phyloP scores from a whole-genome alignment of 2,329 filamentous ascomycete genomes.

The Scedosporium aurantiacum region DNA sequence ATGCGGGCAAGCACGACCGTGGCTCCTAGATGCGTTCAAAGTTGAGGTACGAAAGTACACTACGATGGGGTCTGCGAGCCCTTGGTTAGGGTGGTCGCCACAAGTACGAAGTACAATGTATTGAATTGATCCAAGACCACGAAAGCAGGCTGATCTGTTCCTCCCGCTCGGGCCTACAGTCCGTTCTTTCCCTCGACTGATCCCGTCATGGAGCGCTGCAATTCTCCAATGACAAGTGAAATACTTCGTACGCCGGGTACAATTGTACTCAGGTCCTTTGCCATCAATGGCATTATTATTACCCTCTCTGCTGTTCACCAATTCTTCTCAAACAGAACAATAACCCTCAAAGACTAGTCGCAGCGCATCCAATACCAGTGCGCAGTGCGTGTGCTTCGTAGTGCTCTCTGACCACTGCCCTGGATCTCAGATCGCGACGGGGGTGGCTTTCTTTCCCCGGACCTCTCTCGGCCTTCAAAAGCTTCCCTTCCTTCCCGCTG shows the following conservation, averaged over 20 bases:
- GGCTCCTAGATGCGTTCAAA: no score
- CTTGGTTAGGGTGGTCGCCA: no score
- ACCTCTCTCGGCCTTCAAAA: background rate
- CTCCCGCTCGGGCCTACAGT: constrained; percentile 2
- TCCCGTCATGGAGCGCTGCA: background rate
- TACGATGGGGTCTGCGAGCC: no score
- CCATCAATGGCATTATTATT: background rate
- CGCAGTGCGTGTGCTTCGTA: no score
- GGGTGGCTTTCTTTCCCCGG: background rate
- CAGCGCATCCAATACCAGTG: background rate
- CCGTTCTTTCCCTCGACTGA: background rate
- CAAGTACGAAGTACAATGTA: no score
- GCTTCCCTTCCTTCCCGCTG: background rate
- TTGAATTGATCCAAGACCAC: background rate
- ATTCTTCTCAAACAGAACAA: background rate
- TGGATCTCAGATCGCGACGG: background rate
- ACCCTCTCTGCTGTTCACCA: background rate
- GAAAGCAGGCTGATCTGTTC: background rate
- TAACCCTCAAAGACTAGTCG: background rate
- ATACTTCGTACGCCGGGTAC: no score
- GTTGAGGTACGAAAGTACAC: no score
- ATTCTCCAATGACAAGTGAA: background rate
- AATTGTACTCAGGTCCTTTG: background rate
- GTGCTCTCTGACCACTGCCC: background rate
- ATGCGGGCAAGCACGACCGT: no score